Percentiles rank a stretch among this genome's conserved stretches.
phyloP scores from a whole-genome alignment of 2,329 filamentous ascomycete genomes.

The Cladosporium sp. region DNA sequence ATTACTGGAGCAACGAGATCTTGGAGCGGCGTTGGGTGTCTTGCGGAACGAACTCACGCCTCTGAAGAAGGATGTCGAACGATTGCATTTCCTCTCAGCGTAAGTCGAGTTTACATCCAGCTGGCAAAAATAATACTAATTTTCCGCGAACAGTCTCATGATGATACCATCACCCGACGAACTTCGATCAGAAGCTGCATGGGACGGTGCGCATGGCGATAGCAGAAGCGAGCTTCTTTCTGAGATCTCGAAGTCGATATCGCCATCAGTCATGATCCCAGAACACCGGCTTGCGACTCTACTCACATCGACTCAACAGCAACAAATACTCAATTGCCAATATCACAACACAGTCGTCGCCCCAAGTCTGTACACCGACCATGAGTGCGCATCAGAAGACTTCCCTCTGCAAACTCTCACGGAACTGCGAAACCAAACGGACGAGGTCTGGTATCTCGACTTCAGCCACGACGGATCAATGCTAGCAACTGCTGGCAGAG shows the following conservation, averaged over 20 bases:
- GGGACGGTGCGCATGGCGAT: conserved; percentile 77
- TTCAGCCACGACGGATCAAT: conserved; percentile 86
- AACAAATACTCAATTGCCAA: conserved; percentile 78
- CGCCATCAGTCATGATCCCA: conserved; percentile 94
- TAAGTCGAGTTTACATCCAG: conserved; percentile 36
- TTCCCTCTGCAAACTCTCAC: conserved; percentile 74
- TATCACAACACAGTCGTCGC: conserved; percentile 81
- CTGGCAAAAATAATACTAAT: conserved; percentile 9
- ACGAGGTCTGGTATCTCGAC: conserved; percentile 88
- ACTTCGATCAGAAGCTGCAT: conserved; percentile 72
- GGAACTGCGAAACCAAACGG: conserved; percentile 70
- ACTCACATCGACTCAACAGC: conserved; percentile 78
- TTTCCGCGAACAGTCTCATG: conserved; percentile 62
- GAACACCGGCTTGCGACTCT: conserved; percentile 82
- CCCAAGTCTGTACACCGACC: conserved; percentile 86
- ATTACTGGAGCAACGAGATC: conserved; percentile 74
- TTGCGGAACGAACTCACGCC: conserved; percentile 85
- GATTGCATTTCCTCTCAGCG: conserved; percentile 80
- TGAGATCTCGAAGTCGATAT: conserved; percentile 85
- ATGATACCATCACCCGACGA: conserved; percentile 84
- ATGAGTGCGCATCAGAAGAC: conserved; percentile 74
- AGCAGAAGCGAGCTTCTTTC: conserved; percentile 76
- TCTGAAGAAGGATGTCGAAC: conserved; percentile 72
- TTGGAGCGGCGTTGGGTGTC: conserved; percentile 74
- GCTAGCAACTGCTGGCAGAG: conserved; percentile 79